Conservation (phyloP, 345 rosid species). For the Gossypium ekmanianum region DNA sequence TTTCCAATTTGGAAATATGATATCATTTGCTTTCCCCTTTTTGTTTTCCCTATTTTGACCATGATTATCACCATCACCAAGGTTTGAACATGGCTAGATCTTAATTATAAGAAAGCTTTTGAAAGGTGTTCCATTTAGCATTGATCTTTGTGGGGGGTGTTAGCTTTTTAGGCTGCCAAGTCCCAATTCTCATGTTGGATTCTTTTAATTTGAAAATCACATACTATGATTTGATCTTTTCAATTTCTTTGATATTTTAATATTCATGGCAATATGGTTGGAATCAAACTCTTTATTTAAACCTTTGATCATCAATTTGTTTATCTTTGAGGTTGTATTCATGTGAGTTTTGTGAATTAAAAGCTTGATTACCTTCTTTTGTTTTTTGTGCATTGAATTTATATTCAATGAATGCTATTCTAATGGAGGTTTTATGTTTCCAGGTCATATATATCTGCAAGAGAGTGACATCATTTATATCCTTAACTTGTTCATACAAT, state of each 20-base stretch:
- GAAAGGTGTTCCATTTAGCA: neutral
- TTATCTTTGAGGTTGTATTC: neutral
- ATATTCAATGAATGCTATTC: conserved; percentile 6
- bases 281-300: neutral
- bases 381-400: neutral
- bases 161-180: no score
- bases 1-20: neutral
- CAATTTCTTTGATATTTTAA: no score
- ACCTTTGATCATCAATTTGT: neutral
- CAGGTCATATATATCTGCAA: conserved; percentile 26
- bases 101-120: neutral
- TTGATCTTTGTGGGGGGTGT: neutral
- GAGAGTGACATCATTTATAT: conserved; percentile 3
- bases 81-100: conserved; percentile 1
- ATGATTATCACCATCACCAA: neutral
- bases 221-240: no score
- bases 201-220: no score
- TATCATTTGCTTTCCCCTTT: neutral
- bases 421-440: conserved; percentile 18
- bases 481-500: neutral
- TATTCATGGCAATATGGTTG: no score
- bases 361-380: neutral
- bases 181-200: no score
- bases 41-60: neutral
- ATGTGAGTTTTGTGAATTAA: neutral